Evolutionary conservation across 1,284 basidiomycete genomes (phyloP), one percentile per base, ranked within the genome.

Genomic region (Ustilago lituana): DNA sequence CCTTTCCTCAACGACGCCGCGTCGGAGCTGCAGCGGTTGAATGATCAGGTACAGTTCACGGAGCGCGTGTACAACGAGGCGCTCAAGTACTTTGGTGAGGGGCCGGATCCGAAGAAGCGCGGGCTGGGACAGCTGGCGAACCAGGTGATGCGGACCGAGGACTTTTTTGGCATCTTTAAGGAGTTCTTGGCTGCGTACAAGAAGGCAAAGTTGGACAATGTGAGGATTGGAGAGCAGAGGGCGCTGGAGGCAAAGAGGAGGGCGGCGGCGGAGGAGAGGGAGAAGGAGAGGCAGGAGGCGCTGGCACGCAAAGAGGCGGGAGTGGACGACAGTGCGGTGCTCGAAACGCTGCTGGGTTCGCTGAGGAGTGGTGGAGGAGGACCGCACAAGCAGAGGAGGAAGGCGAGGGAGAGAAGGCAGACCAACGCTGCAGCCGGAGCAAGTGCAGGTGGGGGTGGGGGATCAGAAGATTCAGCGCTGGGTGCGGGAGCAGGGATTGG

Each of bases 121-220:
- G 77, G 77, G 9, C 65, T 82, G 51, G 73, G 74, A 0, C 54
- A 59, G 39, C 7, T 65, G 48, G 76, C 72, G 14, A 58, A 60
- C 44, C 73, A 80, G 55, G 35, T 55, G 14, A 81, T 82, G 79
- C 62, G 70, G 12, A 82, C 80, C 8, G 80, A 82, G 38, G 80
- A 82, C 59, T 82, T 82, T 65, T 82, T 82, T 52, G 80, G 80
- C n/a, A 78, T 82, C 46, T 82, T 82, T 44, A 76, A 76, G 24
- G 80, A 82, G 62, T 82, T 82, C 39, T 29, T 73, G 33, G 65
- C 80, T 15, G 71, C 79, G n/a, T 82, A 82, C 49, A 71, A 74
- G 52, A 82, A 82, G 64, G 70, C 70, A 33, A 81, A 81, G 55
- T 32, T 50, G 45, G 79, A 79, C 44, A 82, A 82, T 50, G 68